Evolutionary conservation across 2,329 filamentous ascomycete species (phyloP).

Genomic region (Arthrobotrys entomopaga): DNA sequence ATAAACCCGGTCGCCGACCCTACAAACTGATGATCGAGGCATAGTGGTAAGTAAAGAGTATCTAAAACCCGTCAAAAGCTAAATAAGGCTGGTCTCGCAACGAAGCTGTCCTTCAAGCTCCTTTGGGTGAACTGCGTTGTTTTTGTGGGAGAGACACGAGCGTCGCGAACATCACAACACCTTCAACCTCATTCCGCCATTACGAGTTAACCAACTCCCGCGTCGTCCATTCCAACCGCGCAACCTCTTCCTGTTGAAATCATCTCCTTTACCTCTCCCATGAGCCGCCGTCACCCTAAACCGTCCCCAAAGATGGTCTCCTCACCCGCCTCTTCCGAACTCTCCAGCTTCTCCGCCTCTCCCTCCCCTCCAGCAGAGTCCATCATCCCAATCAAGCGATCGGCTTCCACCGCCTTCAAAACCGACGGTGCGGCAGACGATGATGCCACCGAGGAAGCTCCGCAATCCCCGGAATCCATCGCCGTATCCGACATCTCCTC

Average conservation of each 20-base stretch:
- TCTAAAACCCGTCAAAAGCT: too few relatives aligned
- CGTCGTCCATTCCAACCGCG: background rate
- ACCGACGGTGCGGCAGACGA: conserved; percentile 63
- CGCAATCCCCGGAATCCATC: conserved; percentile 65
- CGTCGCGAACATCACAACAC: background rate
- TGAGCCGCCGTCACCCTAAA: conserved; percentile 53
- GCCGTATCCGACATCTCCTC: conserved; percentile 75
- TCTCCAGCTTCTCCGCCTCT: conserved; percentile 53
- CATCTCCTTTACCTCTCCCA: conserved; percentile 54
- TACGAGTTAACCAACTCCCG: background rate
- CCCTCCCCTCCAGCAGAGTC: conserved; percentile 52
- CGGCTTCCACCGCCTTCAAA: conserved; percentile 62
- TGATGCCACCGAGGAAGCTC: conserved; percentile 66
- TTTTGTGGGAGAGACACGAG: conserved; percentile 20
- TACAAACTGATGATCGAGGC: too few relatives aligned
- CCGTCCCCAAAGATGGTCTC: conserved; percentile 59
- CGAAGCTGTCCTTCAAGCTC: too few relatives aligned
- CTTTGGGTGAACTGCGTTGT: too few relatives aligned
- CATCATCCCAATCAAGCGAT: conserved; percentile 47
- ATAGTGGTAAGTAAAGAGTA: too few relatives aligned
- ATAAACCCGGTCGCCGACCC: too few relatives aligned
- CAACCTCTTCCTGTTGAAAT: conserved; percentile 45
- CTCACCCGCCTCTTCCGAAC: conserved; percentile 65
- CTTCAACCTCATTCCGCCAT: conserved; percentile 22
- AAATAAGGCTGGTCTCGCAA: too few relatives aligned